Evolutionary conservation across 305 asterid species (phyloP).

Genomic region (Stenogyne calaminthoides): DNA sequence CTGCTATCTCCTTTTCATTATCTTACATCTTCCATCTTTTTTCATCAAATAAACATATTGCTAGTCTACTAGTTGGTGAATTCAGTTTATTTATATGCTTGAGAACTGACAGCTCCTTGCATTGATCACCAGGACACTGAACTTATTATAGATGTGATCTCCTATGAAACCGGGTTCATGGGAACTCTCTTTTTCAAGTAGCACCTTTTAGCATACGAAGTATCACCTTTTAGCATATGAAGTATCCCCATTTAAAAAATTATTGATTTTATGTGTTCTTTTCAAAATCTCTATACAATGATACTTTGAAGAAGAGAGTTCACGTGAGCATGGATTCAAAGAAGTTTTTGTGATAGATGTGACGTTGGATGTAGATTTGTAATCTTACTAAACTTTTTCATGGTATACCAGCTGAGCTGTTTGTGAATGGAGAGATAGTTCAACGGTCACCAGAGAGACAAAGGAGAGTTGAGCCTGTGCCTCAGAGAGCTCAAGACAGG

Average conservation of each 20-base stretch:
- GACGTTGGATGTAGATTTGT: not conserved
- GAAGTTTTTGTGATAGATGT: no score
- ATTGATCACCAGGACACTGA: not conserved
- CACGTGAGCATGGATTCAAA: no score
- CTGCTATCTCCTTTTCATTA: not conserved
- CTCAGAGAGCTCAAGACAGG: constrained; percentile 78
- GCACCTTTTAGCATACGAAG: no score
- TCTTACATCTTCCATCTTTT: not conserved
- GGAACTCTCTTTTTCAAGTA: no score
- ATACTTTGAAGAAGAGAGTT: no score
- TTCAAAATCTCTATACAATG: no score
- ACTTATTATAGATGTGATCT: not conserved
- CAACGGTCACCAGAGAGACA: constrained; percentile 90
- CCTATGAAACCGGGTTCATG: not conserved
- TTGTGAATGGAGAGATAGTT: constrained; percentile 82
- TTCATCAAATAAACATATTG: not conserved
- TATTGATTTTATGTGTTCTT: no score
- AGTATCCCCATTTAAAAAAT: no score
- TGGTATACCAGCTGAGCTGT: constrained; percentile 65
- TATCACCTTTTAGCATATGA: no score
- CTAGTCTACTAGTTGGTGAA: not conserved
- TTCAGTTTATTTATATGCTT: not conserved
- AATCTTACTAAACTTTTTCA: not conserved
- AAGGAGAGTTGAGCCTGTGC: constrained; percentile 87
- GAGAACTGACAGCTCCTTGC: not conserved